Base-by-base conservation (phyloP, 2,329 filamentous ascomycete species). In the Scedosporium aurantiacum region DNA sequence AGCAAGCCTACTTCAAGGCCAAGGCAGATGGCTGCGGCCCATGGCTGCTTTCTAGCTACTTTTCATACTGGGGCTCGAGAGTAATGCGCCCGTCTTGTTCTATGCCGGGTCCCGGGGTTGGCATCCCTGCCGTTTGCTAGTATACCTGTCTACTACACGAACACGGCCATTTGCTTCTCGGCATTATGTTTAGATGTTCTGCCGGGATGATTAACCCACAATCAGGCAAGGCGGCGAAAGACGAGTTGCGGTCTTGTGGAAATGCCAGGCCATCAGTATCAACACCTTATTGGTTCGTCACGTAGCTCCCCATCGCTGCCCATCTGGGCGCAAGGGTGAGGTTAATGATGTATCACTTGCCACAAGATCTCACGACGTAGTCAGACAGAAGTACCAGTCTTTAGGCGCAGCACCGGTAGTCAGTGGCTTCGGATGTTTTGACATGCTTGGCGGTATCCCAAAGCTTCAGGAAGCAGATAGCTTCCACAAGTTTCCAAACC, bases 321-420 rank as follows among this genome's bases (percentile, higher is more conserved):
- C 43, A n/a, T 27, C 18, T 25, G 27, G 18, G 50, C 23, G 50
- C 23, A 23, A 54, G 23, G 12, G 6, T 23, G 5, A 23, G 23
- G 50, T 14, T 16, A n/a, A 37, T 60, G 47, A 60, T 32, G 25
- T 54, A 32, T 60, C 58, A 60, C 58, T 18, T 54, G 14, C 47
- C 58, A 55, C 58, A 60, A 60, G 58, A 60, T 60, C 47, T 50
- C 37, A 54, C 32, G 32, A 37, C 28, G 28, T 60, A 37, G n/a
- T 32, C 23, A 54, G 18, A 60, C 58, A 50, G 43, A 25, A 60
- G 25, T 41, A 32, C 43, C 16, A 4, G 18, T 10, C 18, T 54
- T 10, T 23, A 28, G 7, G 6, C 18, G 8, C 18, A 54, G 5
- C 32, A 37, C 32, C 32, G 8, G 32, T 10, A 37, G 32, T 37